Evolutionary conservation across 345 rosid species (phyloP).

Genomic region (Chamaenerion angustifolium): DNA sequence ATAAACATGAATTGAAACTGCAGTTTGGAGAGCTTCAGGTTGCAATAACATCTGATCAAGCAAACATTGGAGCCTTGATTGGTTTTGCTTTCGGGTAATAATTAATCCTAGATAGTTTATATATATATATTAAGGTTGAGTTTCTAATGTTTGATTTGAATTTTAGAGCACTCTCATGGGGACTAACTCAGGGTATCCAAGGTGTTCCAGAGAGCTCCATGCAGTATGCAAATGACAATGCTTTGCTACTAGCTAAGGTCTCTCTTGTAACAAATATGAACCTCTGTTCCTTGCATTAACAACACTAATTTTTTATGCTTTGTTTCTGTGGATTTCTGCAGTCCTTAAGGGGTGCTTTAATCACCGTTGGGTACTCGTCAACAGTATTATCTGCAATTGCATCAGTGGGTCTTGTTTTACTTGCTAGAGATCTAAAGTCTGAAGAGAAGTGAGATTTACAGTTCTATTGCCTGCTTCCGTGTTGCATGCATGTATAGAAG

Average conservation of each 20-base stretch:
- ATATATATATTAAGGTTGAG: not conserved
- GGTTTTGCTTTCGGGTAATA: slow-evolving; percentile 60
- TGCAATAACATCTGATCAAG: slow-evolving; percentile 55
- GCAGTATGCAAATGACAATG: slow-evolving; percentile 88
- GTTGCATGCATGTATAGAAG: too few relatives aligned
- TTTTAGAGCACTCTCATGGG: slow-evolving; percentile 74
- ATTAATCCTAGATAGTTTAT: slow-evolving; percentile 3
- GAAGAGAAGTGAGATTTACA: slow-evolving; percentile 29
- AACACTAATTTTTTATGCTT: not conserved
- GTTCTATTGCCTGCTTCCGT: too few relatives aligned
- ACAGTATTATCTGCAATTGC: slow-evolving; percentile 51
- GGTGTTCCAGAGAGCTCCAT: slow-evolving; percentile 65
- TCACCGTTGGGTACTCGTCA: slow-evolving; percentile 44
- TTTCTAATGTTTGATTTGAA: slow-evolving; percentile 5
- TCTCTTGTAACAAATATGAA: not conserved
- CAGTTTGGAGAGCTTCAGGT: slow-evolving; percentile 96
- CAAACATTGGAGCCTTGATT: slow-evolving; percentile 61
- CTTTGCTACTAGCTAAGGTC: slow-evolving; percentile 62
- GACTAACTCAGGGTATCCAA: slow-evolving; percentile 61
- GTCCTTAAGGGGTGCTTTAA: slow-evolving; percentile 76
- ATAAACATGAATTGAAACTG: slow-evolving; percentile 7
- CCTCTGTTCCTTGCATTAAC: slow-evolving; percentile 1
- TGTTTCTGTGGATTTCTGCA: slow-evolving; percentile 18
- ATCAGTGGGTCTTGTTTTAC: slow-evolving; percentile 46
- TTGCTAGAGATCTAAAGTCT: slow-evolving; percentile 47